A percentile compares a stretch with the other conserved stretches of the same genome.
Evolutionary conservation across 306 rosid genomes (phyloP).

Genomic region (Quillaja saponaria): DNA sequence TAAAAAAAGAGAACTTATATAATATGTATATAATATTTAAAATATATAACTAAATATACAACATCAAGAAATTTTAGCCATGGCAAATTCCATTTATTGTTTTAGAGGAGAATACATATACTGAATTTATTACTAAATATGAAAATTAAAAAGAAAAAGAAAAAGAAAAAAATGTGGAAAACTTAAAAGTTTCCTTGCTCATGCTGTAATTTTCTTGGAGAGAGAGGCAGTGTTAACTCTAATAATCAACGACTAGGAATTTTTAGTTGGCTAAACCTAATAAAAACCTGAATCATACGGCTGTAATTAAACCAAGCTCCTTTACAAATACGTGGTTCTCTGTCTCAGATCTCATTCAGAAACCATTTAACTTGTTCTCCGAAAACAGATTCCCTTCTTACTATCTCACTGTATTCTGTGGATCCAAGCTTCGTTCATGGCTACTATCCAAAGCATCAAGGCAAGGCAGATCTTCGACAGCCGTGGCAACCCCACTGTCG

Average conservation of each 20-base stretch:
- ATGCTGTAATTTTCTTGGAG: not conserved
- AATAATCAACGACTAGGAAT: not conserved
- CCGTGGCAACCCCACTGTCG: conserved; percentile 99
- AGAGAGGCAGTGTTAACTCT: not conserved
- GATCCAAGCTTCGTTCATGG: conserved; percentile 38
- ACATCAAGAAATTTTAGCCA: too few relatives aligned
- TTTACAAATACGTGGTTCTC: conserved; percentile 25
- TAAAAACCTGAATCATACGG: conserved; percentile 35
- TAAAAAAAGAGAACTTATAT: too few relatives aligned
- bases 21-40: too few relatives aligned
- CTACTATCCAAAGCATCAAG: conserved; percentile 56
- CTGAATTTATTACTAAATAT: too few relatives aligned
- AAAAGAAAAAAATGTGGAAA: too few relatives aligned
- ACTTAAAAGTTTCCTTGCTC: too few relatives aligned
- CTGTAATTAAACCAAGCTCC: not conserved
- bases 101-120: too few relatives aligned
- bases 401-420: too few relatives aligned
- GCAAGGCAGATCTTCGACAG: conserved; percentile 99
- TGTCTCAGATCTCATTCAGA: not conserved
- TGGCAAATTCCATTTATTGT: too few relatives aligned
- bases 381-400: too few relatives aligned
- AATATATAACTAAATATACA: too few relatives aligned
- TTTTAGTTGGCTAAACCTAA: not conserved
- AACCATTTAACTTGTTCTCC: not conserved
- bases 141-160: too few relatives aligned